Conservation (phyloP, 352 stramenopile genomes). For the Globisporangium solare region DNA sequence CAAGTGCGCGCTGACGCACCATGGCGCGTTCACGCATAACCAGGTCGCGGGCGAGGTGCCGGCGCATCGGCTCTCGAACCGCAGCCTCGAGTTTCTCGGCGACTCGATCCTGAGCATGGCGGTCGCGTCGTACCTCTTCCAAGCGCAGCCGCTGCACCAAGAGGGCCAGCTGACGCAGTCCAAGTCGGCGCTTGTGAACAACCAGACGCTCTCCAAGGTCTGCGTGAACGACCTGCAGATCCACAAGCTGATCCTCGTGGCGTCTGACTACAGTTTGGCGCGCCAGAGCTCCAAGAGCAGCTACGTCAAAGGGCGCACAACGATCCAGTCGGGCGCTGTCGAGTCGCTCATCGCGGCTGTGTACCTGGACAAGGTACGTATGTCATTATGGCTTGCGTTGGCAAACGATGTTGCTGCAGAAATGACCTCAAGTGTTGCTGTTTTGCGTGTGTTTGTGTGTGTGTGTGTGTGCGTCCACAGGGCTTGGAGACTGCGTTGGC, state of each 20-base stretch:
- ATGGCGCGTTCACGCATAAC: slow-evolving; percentile 51
- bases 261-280: slow-evolving; percentile 29
- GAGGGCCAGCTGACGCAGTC: slow-evolving; percentile 73
- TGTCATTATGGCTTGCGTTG: not conserved
- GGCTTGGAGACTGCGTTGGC: slow-evolving; percentile 56
- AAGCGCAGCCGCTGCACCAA: slow-evolving; percentile 58
- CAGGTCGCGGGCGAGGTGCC: slow-evolving; percentile 34
- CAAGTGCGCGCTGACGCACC: slow-evolving; percentile 69
- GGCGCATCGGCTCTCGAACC: slow-evolving; percentile 67
- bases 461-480: slow-evolving; percentile 7
- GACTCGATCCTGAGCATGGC: slow-evolving; percentile 71
- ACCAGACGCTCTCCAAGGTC: slow-evolving; percentile 62
- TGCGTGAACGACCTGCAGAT: slow-evolving; percentile 55
- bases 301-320: slow-evolving; percentile 52
- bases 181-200: slow-evolving; percentile 74
- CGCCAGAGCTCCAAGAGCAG: slow-evolving; percentile 19
- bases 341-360: slow-evolving; percentile 76
- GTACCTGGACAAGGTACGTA: slow-evolving; percentile 62
- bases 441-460: no score
- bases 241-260: slow-evolving; percentile 58
- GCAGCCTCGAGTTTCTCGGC: slow-evolving; percentile 78
- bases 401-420: no score
- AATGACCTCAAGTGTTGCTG: not conserved
- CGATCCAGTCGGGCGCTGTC: slow-evolving; percentile 69
- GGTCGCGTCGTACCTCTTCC: slow-evolving; percentile 64